Evolutionary conservation across 495 filamentous ascomycete genomes (phyloP).

Genomic region (Talaromyces thailandensis): DNA sequence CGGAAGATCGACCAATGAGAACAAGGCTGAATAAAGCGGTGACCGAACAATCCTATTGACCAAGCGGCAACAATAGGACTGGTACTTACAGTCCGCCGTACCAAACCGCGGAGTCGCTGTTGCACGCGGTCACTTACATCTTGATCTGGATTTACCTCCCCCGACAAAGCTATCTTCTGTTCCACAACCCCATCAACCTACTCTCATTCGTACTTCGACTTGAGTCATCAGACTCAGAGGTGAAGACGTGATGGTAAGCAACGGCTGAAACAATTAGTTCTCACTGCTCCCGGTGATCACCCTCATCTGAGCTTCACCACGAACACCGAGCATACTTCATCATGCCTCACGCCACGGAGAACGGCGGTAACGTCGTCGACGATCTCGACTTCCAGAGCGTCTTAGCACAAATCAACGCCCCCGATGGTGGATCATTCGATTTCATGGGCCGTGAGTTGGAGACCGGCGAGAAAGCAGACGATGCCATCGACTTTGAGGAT

Average conservation of each 20-base stretch:
- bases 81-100: neutral
- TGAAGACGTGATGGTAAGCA: neutral
- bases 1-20: neutral
- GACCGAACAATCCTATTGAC: neutral
- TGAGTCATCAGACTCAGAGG: neutral
- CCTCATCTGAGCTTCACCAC: neutral
- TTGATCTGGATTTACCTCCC: neutral
- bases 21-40: neutral
- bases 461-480: conserved; percentile 64
- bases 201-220: neutral
- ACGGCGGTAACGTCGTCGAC: conserved; percentile 20
- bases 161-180: neutral
- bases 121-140: neutral
- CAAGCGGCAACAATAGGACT: neutral
- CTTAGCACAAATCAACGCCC: conserved; percentile 40
- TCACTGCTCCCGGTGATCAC: neutral
- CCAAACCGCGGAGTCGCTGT: neutral
- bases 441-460: conserved; percentile 44
- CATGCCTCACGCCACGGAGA: conserved; percentile 43
- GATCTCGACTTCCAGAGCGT: conserved; percentile 42
- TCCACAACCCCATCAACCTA: neutral
- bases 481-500: conserved; percentile 83
- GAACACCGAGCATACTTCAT: conserved; percentile 1
- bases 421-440: conserved; percentile 26
- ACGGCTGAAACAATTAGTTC: neutral